Evolutionary conservation across 2,329 filamentous ascomycete genomes (phyloP).

Genomic region (Fusarium subglutinans): DNA sequence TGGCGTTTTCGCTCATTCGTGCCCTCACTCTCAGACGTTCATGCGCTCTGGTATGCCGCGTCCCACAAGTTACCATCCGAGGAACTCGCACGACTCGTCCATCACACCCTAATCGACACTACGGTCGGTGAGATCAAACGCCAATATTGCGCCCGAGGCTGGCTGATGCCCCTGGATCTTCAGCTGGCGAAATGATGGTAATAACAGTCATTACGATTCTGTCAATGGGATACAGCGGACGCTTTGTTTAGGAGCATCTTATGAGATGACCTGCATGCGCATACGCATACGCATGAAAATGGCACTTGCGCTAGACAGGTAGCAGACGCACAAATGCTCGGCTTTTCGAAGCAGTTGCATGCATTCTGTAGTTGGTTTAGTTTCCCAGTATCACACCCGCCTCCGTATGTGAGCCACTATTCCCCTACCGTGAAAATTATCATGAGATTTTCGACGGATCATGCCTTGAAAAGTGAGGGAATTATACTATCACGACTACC

Average conservation of each 20-base stretch:
- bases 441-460: neutral
- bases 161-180: conserved; percentile 36
- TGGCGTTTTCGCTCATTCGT: conserved; percentile 37
- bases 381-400: conserved; percentile 24
- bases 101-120: conserved; percentile 30
- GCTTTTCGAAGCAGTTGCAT: conserved; percentile 34
- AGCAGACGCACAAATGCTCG: conserved; percentile 30
- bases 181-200: conserved; percentile 36
- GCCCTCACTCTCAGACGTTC: conserved; percentile 23
- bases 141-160: conserved; percentile 17
- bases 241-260: conserved; percentile 31
- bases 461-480: neutral
- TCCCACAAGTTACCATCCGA: conserved; percentile 10
- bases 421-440: conserved; percentile 18
- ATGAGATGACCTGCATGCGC: conserved; percentile 33
- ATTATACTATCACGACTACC: neutral
- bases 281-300: conserved; percentile 31
- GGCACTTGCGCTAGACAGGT: conserved; percentile 11
- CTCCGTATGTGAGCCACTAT: conserved; percentile 24
- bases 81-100: conserved; percentile 26
- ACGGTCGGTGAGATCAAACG: conserved; percentile 28
- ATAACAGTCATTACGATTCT: conserved; percentile 31
- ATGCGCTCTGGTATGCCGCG: conserved; percentile 29
- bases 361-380: conserved; percentile 29
- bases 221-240: conserved; percentile 33